Conservation (phyloP, 2,329 filamentous ascomycete genomes). For the Xylariaceae sp. region DNA sequence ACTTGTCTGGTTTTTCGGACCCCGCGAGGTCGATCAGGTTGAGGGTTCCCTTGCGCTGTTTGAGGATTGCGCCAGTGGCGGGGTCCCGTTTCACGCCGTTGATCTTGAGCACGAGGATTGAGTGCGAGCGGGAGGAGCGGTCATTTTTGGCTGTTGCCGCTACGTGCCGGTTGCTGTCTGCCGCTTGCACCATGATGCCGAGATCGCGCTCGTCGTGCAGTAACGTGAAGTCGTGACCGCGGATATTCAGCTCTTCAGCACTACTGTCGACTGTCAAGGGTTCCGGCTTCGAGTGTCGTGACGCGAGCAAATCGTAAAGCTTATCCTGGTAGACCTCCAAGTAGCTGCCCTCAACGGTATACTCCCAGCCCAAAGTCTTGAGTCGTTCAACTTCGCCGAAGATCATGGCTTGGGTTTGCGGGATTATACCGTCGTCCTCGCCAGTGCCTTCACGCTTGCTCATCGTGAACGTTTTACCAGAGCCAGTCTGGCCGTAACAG, state of each 20-base stretch:
- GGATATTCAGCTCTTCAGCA: conserved; percentile 30
- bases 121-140: conserved; percentile 89
- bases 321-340: conserved; percentile 99
- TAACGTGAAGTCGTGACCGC: conserved; percentile 33
- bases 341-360: conserved; percentile 91
- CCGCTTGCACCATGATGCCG: conserved; percentile 72
- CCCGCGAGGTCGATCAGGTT: conserved; percentile 96
- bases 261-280: conserved; percentile 27
- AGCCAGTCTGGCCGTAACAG: conserved; percentile 96
- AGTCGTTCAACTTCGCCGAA: conserved; percentile 81
- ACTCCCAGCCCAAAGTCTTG: conserved; percentile 88
- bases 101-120: conserved; percentile 88
- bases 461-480: conserved; percentile 97
- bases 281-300: conserved; percentile 72
- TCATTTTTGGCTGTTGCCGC: conserved; percentile 98
- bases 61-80: conserved; percentile 59
- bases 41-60: conserved; percentile 85
- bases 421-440: conserved; percentile 84
- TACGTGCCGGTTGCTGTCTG: conserved; percentile 82
- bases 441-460: conserved; percentile 51
- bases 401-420: conserved; percentile 86
- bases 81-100: conserved; percentile 60
- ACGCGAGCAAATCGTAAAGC: conserved; percentile 76
- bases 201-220: conserved; percentile 79
- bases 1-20: conserved; percentile 70